Evolutionary conservation across 495 filamentous ascomycete genomes (phyloP), one percentile per base, ranked within the genome.

Genomic region (Chaetomium cochliodes): DNA sequence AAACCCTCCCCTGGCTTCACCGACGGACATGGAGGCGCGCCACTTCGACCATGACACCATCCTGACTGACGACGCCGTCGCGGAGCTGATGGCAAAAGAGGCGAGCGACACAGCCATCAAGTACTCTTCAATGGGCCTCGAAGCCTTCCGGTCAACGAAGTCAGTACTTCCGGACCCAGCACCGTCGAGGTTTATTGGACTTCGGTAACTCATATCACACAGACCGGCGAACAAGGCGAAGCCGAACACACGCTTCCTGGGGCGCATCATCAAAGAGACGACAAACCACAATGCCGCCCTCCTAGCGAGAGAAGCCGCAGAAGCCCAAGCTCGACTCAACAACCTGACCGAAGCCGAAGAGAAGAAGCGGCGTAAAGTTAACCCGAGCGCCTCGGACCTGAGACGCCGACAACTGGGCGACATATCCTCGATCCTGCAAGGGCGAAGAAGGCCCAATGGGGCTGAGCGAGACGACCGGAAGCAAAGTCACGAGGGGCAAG

Each of bases 231-330:
- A 85, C 69, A 90, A 92, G 58, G 91, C 91, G 3, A 96, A 92
- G 69, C 91, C 93, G 16, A 98, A 98, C 69, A 96, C 90, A 0
- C 82, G 90, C 50, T 98, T 98, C 68, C 80, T 98, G 15, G 86
- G 88, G 28, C 90, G 94, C 67, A 90, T 98, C 58, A 90, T 98
- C 67, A 88, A 88, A 63, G 89, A 96, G 62, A 93, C 92, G 1
- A 90, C 94, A 65, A 90, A 68, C 58, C 94, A 98, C 75, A 98
- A 98, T 83, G 85, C 90, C 15, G 90, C 92, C 7, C 80, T 97
- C 60, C 84, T 88, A 47, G 91, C 87, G 0, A 96, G 89, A 67
- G 93, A 98, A 73, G 86, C 87, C 46, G 85, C 65, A 71, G 87
- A 80, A 78, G 74, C 80, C 11, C 78, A 81, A 54, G 73, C 68